Base-by-base conservation (phyloP, 192 early-diverging fungal species). In the Glomus cerebriforme region DNA sequence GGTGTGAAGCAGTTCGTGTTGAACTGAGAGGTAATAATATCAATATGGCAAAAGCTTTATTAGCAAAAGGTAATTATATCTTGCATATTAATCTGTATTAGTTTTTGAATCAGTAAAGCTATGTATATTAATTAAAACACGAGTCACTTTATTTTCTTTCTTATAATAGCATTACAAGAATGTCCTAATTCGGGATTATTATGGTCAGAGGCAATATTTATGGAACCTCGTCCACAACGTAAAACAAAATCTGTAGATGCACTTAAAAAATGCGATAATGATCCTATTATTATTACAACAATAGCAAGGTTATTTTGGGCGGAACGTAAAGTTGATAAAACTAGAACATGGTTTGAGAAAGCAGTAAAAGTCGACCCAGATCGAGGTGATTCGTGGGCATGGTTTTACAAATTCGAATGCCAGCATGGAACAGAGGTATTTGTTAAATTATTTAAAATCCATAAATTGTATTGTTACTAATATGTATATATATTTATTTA, bases 251-350 rank as follows among this genome's bases (percentile, higher is more conserved):
- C 92, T 24, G 90, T 92, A 2, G 98, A 99, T 84, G 98, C 97
- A 0, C 86, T 98, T 10, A 96, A 96, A 81, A 91, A 94, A 75
- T 95, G 93, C 15, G 97, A 95, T 39, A 90, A 96, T 79, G 96
- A 98, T 79, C 90, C 95, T 1, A 74, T 88, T 15, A 90, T 99
- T 2, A 84, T 97, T 7, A 73, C 86, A 3, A 93, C 95, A 1
- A 92, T 98, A 2, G 97, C 97, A 1, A 83, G 96, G 9, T 81
- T 98, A 54, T 98, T 99, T 79, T 98, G 96, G 97, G 81, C 88
- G 0, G 98, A 99, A 82, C 86, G 95, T 26, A 96, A 97, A 76
- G 80, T 92, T 4, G 98, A 97, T 26, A 99, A 98, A 86, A 96
- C 97, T 9, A 81, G 97, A 26, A 89, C 87, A 37, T 99, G 98